Percentiles rank a stretch among this genome's conserved stretches.
Conservation (phyloP, 345 rosid genomes). For the Raphanus raphanistrum region DNA sequence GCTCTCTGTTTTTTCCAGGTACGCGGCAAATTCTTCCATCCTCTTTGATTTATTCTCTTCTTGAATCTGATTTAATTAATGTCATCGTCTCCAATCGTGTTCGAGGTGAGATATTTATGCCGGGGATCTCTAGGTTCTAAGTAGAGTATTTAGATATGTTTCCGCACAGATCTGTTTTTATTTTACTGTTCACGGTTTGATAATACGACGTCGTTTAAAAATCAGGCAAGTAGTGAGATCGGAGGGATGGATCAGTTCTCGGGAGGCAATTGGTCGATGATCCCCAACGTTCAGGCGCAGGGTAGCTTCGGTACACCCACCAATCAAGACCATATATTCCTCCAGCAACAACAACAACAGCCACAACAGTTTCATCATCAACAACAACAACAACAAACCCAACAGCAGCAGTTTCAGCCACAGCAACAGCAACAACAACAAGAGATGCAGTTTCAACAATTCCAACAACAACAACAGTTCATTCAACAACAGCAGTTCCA, state of each 20-base stretch:
- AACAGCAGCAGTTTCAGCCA: conserved; percentile 41
- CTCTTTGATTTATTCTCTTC: background rate
- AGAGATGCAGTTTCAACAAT: conserved; percentile 39
- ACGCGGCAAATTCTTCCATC: background rate
- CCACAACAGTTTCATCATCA: conserved; percentile 35
- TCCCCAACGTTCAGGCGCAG: conserved; percentile 49
- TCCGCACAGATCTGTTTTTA: background rate
- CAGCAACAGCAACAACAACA: conserved; percentile 28
- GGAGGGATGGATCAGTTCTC: conserved; percentile 42
- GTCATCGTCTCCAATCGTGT: background rate
- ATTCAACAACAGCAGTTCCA: conserved; percentile 43
- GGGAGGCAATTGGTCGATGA: conserved; percentile 56
- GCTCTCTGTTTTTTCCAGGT: background rate
- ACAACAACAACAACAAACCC: conserved; percentile 39
- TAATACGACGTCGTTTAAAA: background rate
- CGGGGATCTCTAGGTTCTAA: background rate
- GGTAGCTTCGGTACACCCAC: conserved; percentile 51
- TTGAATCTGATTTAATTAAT: background rate
- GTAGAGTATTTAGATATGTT: background rate
- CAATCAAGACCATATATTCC: conserved; percentile 60
- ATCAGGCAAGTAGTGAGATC: background rate
- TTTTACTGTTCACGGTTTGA: background rate
- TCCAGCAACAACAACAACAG: conserved; percentile 38
- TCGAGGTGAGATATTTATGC: too few species aligned
- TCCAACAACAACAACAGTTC: conserved; percentile 40